Evolutionary conservation across 2,329 filamentous ascomycete species (phyloP).

Genomic region (Ophiostoma sp.): DNA sequence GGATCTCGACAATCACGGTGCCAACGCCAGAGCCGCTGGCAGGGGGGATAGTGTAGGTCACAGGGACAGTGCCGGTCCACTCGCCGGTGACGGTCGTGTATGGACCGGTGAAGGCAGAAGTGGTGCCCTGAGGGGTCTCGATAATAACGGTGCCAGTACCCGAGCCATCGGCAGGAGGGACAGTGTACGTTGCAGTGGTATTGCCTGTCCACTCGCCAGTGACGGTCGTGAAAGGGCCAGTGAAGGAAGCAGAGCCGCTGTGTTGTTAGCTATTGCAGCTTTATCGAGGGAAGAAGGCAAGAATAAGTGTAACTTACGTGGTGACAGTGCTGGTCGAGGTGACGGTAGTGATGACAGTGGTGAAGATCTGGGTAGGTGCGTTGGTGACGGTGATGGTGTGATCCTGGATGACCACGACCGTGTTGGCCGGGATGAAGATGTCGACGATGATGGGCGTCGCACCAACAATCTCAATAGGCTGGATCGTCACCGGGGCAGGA

Average conservation of each 20-base stretch:
- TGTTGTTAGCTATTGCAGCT: background rate
- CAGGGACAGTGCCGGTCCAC: background rate
- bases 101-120: constrained; percentile 26
- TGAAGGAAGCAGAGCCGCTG: constrained; percentile 20
- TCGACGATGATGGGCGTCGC: constrained; percentile 22
- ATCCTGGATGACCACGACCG: constrained; percentile 22
- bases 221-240: constrained; percentile 27
- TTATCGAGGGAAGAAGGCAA: too few relatives aligned
- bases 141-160: constrained; percentile 24
- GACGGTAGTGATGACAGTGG: constrained; percentile 18
- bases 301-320: constrained; percentile 16
- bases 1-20: background rate
- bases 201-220: constrained; percentile 23
- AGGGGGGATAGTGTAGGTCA: background rate
- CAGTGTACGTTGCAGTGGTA: constrained; percentile 17
- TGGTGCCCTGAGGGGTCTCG: constrained; percentile 16
- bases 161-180: constrained; percentile 20
- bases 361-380: constrained; percentile 25
- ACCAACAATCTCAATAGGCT: constrained; percentile 26
- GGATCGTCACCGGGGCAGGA: constrained; percentile 23
- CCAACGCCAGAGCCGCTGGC: background rate
- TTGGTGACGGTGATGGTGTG: constrained; percentile 24
- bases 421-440: constrained; percentile 23
- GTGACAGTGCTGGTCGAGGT: constrained; percentile 24
- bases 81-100: constrained; percentile 26